A percentile compares a stretch with the other conserved stretches of the same genome.
phyloP scores from a whole-genome alignment of 2,329 filamentous ascomycete genomes.

The Capronia americana region DNA sequence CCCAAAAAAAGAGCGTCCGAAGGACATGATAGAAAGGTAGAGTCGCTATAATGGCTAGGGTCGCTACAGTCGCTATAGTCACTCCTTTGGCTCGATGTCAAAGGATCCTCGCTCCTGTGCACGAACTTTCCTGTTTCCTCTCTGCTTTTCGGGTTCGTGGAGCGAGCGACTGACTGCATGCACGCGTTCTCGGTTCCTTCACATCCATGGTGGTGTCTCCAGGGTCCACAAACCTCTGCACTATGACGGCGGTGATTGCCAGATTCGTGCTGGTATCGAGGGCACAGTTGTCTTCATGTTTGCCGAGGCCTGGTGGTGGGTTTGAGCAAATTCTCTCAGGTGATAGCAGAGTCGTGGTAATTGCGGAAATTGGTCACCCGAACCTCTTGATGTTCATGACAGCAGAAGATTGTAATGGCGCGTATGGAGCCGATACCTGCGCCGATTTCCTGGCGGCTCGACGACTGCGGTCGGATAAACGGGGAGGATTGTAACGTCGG shows the following conservation, averaged over 20 bases:
- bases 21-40: too few species aligned
- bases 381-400: neutral
- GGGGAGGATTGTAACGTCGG: neutral
- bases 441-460: neutral
- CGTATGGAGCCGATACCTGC: neutral
- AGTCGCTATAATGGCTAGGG: too few species aligned
- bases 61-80: too few species aligned
- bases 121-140: too few species aligned
- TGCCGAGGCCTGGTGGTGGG: neutral
- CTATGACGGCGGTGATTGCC: neutral
- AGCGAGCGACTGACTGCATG: too few species aligned
- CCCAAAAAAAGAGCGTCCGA: too few species aligned
- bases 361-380: neutral
- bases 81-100: too few species aligned
- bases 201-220: neutral
- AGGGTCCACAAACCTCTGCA: neutral
- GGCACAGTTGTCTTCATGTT: neutral
- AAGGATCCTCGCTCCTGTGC: too few species aligned
- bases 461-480: neutral
- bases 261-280: neutral
- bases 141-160: too few species aligned
- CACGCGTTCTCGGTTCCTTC: too few species aligned
- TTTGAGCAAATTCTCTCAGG: neutral
- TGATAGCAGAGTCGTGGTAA: neutral
- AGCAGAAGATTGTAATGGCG: neutral